These are phyloP conservation scores for Capsicum baccatum DNA, from an alignment of 257 asterid genomes.

Conservation along the genomic window DNA sequence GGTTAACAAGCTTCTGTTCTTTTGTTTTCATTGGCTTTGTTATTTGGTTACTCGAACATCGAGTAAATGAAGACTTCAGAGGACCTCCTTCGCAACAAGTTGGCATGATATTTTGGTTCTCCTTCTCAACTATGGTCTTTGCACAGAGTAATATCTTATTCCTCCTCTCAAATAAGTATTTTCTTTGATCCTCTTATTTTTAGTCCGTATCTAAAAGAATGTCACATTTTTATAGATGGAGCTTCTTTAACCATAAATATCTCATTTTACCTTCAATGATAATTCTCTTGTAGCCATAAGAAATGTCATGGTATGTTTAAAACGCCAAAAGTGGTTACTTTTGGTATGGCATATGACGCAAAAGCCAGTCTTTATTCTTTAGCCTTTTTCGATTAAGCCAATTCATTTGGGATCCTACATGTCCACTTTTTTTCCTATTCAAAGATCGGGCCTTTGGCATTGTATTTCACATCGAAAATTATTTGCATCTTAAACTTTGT, in stretches of 20 bases:
- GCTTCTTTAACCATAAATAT: not conserved
- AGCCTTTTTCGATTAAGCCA: no score
- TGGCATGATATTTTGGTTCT: constrained; percentile 36
- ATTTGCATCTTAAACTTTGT: not conserved
- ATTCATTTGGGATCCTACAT: no score
- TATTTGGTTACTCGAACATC: constrained; percentile 58
- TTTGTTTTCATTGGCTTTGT: constrained; percentile 48
- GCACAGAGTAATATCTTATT: constrained; percentile 32
- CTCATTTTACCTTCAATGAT: not conserved
- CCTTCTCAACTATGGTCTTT: constrained; percentile 36
- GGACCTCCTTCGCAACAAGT: constrained; percentile 43
- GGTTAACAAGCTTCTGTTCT: constrained; percentile 50
- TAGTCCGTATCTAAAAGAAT: not conserved
- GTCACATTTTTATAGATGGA: not conserved
- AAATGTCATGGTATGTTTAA: not conserved
- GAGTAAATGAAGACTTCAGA: constrained; percentile 48
- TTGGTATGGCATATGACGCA: not conserved
- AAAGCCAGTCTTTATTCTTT: not conserved
- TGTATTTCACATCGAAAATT: no score
- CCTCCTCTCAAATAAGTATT: not conserved
- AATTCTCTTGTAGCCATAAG: not conserved
- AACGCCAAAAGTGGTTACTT: not conserved
- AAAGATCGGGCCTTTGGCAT: no score
- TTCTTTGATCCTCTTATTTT: not conserved
- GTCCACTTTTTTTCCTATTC: no score